These are phyloP conservation scores for Periconia sp. DNA, from an alignment of 2,329 filamentous ascomycete species.

Conservation along the genomic window DNA sequence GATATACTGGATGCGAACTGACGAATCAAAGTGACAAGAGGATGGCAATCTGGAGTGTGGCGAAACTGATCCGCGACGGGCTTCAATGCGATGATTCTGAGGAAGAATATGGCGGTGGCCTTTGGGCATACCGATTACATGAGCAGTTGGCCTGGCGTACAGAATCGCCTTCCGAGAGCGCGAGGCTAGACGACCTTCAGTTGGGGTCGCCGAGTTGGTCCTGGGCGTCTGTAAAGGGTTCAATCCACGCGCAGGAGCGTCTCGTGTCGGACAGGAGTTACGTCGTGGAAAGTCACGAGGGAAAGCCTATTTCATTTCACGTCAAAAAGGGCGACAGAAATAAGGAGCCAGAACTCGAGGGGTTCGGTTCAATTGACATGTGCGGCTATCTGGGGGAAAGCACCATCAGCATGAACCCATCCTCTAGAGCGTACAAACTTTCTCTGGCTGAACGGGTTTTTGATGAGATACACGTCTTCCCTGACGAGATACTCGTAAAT, in stretches of 20 bases:
- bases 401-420: no score
- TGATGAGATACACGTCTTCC: no score
- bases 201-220: slow-evolving; percentile 15
- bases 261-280: not conserved
- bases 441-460: no score
- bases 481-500: no score
- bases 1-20: slow-evolving; percentile 19
- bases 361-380: no score
- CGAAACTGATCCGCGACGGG: slow-evolving; percentile 25
- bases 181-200: slow-evolving; percentile 6
- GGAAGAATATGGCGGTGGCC: slow-evolving; percentile 23
- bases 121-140: slow-evolving; percentile 21
- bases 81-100: not conserved
- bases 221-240: slow-evolving; percentile 15
- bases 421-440: no score
- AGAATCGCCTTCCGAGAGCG: not conserved
- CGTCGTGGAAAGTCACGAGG: not conserved
- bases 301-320: not conserved
- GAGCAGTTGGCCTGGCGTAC: slow-evolving; percentile 29
- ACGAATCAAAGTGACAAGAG: slow-evolving; percentile 17
- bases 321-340: not conserved
- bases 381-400: no score
- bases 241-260: not conserved
- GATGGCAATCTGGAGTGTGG: slow-evolving; percentile 23
- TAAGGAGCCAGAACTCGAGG: no score